Evolutionary conservation across 805 yeast species (phyloP).

Genomic region (Lachancea mirantina): DNA sequence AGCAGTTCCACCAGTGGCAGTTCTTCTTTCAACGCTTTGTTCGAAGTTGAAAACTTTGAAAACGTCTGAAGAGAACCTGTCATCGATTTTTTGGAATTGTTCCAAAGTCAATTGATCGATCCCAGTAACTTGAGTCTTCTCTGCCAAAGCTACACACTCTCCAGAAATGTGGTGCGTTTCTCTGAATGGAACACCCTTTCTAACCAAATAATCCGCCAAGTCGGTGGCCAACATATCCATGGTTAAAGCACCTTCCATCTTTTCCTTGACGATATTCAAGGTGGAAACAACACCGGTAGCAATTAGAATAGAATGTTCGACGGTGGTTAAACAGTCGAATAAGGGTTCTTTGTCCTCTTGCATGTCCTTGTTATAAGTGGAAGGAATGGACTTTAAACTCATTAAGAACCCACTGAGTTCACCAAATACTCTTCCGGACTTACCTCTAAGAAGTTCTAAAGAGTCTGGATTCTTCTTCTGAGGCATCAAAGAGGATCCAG

Average conservation of each 20-base stretch:
- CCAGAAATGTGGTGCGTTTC: conserved; percentile 99
- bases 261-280: conserved; percentile 58
- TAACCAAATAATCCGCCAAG: conserved; percentile 92
- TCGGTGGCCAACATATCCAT: conserved; percentile 99
- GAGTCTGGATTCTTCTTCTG: conserved; percentile 98
- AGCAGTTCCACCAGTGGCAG: conserved; percentile 96
- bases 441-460: conserved; percentile 89
- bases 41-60: conserved; percentile 85
- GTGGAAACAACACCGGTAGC: conserved; percentile 97
- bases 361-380: conserved; percentile 95
- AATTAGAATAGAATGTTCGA: conserved; percentile 86
- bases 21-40: conserved; percentile 90
- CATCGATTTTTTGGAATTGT: conserved; percentile 74
- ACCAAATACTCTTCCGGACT: conserved; percentile 96
- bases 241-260: conserved; percentile 82
- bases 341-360: conserved; percentile 99
- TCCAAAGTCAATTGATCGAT: conserved; percentile 75
- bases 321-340: conserved; percentile 83
- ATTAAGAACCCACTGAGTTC: conserved; percentile 90
- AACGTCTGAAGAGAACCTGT: conserved; percentile 76
- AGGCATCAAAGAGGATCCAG: conserved; percentile 98
- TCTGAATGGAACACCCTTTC: conserved; percentile 98
- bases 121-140: conserved; percentile 66
- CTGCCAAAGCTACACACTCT: conserved; percentile 90
- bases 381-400: conserved; percentile 95